These are phyloP conservation scores for Combretum micranthum DNA, from an alignment of 345 rosid genomes.

Conservation along the genomic window DNA sequence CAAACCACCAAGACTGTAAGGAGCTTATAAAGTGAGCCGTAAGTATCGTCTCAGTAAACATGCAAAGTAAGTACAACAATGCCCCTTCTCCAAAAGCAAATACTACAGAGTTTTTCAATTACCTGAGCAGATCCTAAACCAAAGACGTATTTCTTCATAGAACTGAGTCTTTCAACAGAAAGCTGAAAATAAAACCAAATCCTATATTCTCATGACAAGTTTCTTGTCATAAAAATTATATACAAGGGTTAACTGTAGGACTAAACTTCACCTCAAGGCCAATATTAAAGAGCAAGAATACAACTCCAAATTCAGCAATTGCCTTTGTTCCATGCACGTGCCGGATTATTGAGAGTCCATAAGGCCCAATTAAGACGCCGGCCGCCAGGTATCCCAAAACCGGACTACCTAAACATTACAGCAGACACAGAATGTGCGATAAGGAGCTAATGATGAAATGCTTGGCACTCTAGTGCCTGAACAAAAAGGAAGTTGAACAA, in stretches of 20 bases:
- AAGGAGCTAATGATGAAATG: constrained; percentile 3
- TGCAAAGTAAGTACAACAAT: too few relatives aligned
- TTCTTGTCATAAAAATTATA: constrained; percentile 6
- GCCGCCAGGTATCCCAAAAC: constrained; percentile 99
- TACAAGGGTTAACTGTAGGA: constrained; percentile 11
- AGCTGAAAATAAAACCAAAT: constrained; percentile 52
- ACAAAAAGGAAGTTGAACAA: neutral
- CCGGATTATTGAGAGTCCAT: constrained; percentile 92
- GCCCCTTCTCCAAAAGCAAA: neutral
- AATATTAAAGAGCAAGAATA: constrained; percentile 91
- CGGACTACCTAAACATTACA: constrained; percentile 84
- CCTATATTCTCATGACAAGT: constrained; percentile 14
- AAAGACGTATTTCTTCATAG: constrained; percentile 99
- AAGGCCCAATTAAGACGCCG: constrained; percentile 94
- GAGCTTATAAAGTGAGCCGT: too few relatives aligned
- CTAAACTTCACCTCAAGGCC: constrained; percentile 83
- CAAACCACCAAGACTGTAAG: too few relatives aligned
- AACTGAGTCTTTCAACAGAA: constrained; percentile 97
- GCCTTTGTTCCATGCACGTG: constrained; percentile 98
- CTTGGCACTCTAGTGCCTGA: neutral
- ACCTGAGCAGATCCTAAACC: constrained; percentile 99
- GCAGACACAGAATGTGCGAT: constrained; percentile 21
- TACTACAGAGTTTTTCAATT: constrained; percentile 16
- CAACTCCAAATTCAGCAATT: constrained; percentile 99
- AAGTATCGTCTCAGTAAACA: too few relatives aligned